phyloP scores from a whole-genome alignment of 768 basidiomycete species.

The Dentipellis sp. region DNA sequence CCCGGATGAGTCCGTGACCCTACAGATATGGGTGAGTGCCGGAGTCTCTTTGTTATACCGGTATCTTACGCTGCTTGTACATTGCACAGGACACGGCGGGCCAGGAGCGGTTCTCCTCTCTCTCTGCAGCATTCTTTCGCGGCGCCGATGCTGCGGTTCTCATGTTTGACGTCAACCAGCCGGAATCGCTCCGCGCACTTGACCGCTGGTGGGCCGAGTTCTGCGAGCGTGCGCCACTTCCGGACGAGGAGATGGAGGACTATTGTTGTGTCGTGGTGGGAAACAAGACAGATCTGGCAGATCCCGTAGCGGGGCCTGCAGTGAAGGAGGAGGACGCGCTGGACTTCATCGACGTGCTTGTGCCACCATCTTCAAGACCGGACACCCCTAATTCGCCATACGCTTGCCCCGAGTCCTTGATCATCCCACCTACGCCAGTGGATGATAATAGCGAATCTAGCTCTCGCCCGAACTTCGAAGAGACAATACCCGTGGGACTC shows the following conservation, averaged over 20 bases:
- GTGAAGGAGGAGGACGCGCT: conserved; percentile 36
- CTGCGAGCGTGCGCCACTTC: conserved; percentile 51
- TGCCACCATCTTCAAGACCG: conserved; percentile 21
- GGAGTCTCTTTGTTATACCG: background rate
- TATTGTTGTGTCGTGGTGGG: conserved; percentile 67
- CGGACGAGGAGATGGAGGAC: conserved; percentile 48
- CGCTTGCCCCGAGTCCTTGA: background rate
- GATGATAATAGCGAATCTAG: conserved; percentile 12
- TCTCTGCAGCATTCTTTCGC: conserved; percentile 78
- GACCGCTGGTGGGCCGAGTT: conserved; percentile 79
- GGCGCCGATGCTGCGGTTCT: conserved; percentile 77
- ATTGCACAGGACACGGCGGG: conserved; percentile 72
- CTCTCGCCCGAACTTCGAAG: background rate
- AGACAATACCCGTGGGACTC: conserved; percentile 1
- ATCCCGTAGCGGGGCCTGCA: conserved; percentile 7
- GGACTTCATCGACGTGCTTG: conserved; percentile 46
- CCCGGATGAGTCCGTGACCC: conserved; percentile 45
- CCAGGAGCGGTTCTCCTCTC: conserved; percentile 79
- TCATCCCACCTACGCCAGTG: background rate
- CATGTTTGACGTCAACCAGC: conserved; percentile 71
- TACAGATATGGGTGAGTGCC: conserved; percentile 58
- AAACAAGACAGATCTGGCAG: conserved; percentile 63
- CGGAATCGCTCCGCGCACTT: conserved; percentile 48
- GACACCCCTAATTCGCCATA: conserved; percentile 3
- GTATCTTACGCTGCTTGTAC: conserved; percentile 3